These are phyloP conservation scores for Terfezia claveryi DNA, from an alignment of 495 filamentous ascomycete genomes.

Conservation along the genomic window DNA sequence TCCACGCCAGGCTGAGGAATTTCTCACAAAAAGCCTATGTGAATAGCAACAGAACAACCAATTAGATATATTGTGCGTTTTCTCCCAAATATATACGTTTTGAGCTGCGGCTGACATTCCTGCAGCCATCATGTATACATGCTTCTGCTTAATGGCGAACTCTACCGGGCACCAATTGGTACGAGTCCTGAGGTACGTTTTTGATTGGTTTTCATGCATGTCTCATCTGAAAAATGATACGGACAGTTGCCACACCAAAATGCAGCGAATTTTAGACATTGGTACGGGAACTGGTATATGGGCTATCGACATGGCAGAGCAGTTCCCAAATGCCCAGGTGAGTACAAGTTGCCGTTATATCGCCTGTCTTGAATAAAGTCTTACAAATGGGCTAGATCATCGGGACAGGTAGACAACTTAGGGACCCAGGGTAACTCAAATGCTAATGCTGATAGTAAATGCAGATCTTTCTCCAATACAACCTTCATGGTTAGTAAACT, in stretches of 20 bases:
- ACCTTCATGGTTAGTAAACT: slow-evolving; percentile 7
- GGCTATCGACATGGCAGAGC: slow-evolving; percentile 15
- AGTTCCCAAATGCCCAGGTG: slow-evolving; percentile 10
- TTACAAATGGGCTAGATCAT: slow-evolving; percentile 3
- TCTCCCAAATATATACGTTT: neutral
- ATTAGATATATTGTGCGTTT: slow-evolving; percentile 13
- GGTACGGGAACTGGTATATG: slow-evolving; percentile 17
- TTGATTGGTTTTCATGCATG: too few species aligned
- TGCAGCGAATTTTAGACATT: slow-evolving; percentile 12
- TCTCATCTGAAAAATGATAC: too few species aligned
- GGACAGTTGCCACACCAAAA: neutral
- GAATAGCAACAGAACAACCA: slow-evolving; percentile 13
- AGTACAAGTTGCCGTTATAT: neutral
- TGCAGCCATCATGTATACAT: slow-evolving; percentile 11
- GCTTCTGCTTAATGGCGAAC: slow-evolving; percentile 9
- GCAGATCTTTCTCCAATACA: slow-evolving; percentile 14
- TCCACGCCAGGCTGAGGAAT: neutral
- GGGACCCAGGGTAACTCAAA: neutral
- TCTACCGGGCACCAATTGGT: slow-evolving; percentile 9
- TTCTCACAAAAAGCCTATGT: neutral
- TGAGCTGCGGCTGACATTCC: neutral
- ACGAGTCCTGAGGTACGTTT: slow-evolving; percentile 1
- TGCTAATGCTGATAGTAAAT: neutral
- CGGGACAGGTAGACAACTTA: slow-evolving; percentile 5
- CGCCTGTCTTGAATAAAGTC: too few species aligned